Conservation (phyloP, 495 filamentous ascomycete species). For the Chaetomium cochliodes region DNA sequence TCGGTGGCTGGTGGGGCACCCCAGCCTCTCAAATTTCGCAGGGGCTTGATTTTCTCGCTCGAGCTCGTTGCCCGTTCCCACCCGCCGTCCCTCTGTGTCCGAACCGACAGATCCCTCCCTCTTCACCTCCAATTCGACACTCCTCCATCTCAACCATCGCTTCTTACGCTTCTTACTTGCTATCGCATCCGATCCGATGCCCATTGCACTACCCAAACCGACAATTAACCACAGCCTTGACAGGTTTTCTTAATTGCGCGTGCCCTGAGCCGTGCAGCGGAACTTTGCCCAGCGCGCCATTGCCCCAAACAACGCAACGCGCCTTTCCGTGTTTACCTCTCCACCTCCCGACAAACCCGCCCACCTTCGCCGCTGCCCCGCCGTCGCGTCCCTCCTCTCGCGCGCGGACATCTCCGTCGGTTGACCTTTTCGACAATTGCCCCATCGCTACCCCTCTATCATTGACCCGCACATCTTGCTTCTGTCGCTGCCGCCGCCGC, state of each 20-base stretch:
- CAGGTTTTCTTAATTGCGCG: slow-evolving; percentile 23
- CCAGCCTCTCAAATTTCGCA: slow-evolving; percentile 40
- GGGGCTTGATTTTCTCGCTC: slow-evolving; percentile 22
- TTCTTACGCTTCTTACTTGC: slow-evolving; percentile 21
- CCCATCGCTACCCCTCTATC: slow-evolving; percentile 26
- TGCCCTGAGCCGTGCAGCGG: background rate
- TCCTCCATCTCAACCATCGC: slow-evolving; percentile 26
- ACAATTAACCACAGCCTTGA: slow-evolving; percentile 19
- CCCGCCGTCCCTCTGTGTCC: slow-evolving; percentile 3
- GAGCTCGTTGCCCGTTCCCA: slow-evolving; percentile 11
- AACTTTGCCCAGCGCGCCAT: slow-evolving; percentile 26
- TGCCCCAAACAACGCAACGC: slow-evolving; percentile 42
- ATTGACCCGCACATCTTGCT: slow-evolving; percentile 32
- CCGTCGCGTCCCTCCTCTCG: slow-evolving; percentile 16
- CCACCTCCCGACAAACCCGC: slow-evolving; percentile 15
- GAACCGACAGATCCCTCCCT: slow-evolving; percentile 17
- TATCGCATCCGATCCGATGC: slow-evolving; percentile 25
- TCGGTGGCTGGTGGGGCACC: slow-evolving; percentile 33
- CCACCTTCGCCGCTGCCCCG: slow-evolving; percentile 15
- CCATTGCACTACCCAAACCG: slow-evolving; percentile 22
- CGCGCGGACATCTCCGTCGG: slow-evolving; percentile 17
- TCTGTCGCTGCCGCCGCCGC: slow-evolving; percentile 44
- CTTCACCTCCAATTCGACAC: slow-evolving; percentile 20
- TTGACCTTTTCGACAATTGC: slow-evolving; percentile 6
- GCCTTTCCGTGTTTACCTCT: slow-evolving; percentile 43